phyloP scores from a whole-genome alignment of 2,329 filamentous ascomycete species.

The Clarireedia sp. region DNA sequence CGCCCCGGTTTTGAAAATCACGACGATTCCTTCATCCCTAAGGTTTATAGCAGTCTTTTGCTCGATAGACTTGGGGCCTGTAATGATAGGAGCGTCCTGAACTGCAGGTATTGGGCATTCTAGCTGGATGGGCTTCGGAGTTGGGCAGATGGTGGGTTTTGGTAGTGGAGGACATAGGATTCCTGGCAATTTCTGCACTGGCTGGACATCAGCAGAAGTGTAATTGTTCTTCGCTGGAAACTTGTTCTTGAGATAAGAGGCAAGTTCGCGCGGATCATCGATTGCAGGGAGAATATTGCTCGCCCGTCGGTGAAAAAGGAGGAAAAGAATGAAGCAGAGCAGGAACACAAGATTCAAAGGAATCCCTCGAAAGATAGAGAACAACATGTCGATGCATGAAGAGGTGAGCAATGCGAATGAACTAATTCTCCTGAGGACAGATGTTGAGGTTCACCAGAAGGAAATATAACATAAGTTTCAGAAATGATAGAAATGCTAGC shows the following conservation, averaged over 20 bases:
- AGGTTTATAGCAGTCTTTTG: slow-evolving; percentile 12
- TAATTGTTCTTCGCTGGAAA: background rate
- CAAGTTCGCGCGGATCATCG: background rate
- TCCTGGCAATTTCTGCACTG: background rate
- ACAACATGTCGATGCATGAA: slow-evolving; percentile 6
- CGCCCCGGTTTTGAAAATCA: slow-evolving; percentile 51
- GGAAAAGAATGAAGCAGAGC: background rate
- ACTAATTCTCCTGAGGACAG: background rate
- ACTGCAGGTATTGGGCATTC: background rate
- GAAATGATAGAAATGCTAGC: too few relatives aligned
- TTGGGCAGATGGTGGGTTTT: background rate
- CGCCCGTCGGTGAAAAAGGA: background rate
- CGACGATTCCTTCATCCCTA: slow-evolving; percentile 15
- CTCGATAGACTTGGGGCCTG: background rate
- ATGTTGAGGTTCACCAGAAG: background rate
- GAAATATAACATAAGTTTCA: background rate
- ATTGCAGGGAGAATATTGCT: background rate
- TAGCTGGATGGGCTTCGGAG: background rate
- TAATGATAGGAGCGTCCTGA: background rate
- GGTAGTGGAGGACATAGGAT: background rate
- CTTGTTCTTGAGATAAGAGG: background rate
- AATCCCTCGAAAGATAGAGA: background rate
- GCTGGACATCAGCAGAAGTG: background rate
- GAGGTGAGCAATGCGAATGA: background rate
- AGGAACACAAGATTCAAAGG: background rate